Evolutionary conservation across 805 yeast species (phyloP), one percentile per base, ranked within the genome.

Genomic region (Cyberlindnera lachancei): DNA sequence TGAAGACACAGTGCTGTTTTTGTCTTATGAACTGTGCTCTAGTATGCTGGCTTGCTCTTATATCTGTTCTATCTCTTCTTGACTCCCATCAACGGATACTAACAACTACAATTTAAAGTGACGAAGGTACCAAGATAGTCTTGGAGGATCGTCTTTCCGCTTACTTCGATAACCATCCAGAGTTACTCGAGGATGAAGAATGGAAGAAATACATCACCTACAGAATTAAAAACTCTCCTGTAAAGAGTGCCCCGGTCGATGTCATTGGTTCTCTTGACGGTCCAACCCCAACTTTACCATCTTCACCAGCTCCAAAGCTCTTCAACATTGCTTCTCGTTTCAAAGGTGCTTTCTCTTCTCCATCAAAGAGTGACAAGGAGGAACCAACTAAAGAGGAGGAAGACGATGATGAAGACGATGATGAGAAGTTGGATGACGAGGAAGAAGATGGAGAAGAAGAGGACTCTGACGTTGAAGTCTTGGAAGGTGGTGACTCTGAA

Each of bases 101-200:
- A 35, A 37, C 37, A 18, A 25, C 13, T n/a, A n/a, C n/a, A n/a
- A n/a, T n/a, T n/a, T n/a, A 21, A 22, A 52, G 59, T 24, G 44
- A 35, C 13, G 50, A 41, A 15, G 61, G 59, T 8, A 52, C 56
- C 20, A 56, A 56, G 38, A 32, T 48, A 2, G 40, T 45, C 17
- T 36, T 56, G 32, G 60, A 54, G 35, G 53, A 51, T 19, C 48
- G 56, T 40, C 34, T 56, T 16, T 25, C 30, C 23, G 42, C 30
- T 24, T 46, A 52, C 35, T 46, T 56, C 30, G 55, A 53, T 33
- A 38, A 41, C 35, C 51, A 55, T 32, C 60, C 61, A 13, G 56
- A 53, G 37, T 46, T 55, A 37, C 54, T 42, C 29, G 41, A 37
- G 15, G 44, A 43, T 25, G 28, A 29, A 1, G 37, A 38, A 9